Conservation (phyloP, 352 stramenopile genomes). For the Globisporangium emineosum region DNA sequence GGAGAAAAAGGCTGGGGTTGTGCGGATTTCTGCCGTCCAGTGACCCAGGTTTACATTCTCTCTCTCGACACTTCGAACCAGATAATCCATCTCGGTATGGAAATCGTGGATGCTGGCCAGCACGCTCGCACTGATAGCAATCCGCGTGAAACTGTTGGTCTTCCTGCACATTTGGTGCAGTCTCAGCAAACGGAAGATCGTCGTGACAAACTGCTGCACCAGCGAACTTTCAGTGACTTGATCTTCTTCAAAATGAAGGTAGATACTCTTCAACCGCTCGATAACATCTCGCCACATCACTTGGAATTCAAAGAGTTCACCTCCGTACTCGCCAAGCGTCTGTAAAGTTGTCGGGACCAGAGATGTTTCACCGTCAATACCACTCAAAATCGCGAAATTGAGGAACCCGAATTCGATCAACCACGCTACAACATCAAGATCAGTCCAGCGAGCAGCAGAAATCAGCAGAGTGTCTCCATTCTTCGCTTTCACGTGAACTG, state of each 20-base stretch:
- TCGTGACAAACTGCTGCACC: conserved; percentile 7
- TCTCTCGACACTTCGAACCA: conserved; percentile 1
- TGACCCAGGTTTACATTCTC: background rate
- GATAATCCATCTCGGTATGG: conserved; percentile 11
- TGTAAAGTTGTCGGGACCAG: background rate
- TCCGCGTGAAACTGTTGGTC: conserved; percentile 5
- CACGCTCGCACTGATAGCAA: conserved; percentile 4
- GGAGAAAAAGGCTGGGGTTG: background rate
- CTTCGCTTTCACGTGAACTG: conserved; percentile 1
- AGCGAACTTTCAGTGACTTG: background rate
- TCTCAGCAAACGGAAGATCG: conserved; percentile 4
- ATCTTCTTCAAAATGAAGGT: conserved; percentile 4
- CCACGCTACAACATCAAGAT: background rate
- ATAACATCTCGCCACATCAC: conserved; percentile 5
- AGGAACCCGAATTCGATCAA: conserved; percentile 1
- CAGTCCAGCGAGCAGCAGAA: conserved; percentile 3
- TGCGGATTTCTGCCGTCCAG: background rate
- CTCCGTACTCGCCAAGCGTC: background rate
- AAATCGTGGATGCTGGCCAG: conserved; percentile 8
- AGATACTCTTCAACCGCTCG: background rate
- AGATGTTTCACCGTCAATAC: background rate
- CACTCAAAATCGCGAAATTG: background rate
- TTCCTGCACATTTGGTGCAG: conserved; percentile 4
- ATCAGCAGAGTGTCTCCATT: conserved; percentile 8
- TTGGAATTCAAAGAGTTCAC: conserved; percentile 4